Percentiles rank a stretch among this genome's conserved stretches.
phyloP scores from a whole-genome alignment of 164 flowering plant species.

The Magnolia changhungtana region DNA sequence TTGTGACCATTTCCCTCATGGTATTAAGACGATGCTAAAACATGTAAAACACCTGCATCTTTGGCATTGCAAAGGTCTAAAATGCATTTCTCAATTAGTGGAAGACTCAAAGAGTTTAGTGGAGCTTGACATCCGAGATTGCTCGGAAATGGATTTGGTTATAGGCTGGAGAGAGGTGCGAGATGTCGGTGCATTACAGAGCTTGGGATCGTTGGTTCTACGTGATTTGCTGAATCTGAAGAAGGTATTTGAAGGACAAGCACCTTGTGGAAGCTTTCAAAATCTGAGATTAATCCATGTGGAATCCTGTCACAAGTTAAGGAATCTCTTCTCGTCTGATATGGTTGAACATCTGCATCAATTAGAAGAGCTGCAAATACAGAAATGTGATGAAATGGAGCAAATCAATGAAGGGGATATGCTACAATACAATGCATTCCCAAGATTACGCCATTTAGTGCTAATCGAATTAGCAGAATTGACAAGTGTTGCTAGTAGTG shows the following conservation, averaged over 20 bases:
- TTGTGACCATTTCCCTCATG: not conserved
- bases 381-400: slow-evolving; percentile 4
- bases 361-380: not conserved
- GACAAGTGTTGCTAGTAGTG: not conserved
- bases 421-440: not conserved
- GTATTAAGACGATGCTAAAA: not conserved
- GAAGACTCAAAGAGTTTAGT: not conserved
- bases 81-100: not conserved
- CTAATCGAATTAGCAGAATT: not conserved
- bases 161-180: not conserved
- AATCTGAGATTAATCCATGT: not conserved
- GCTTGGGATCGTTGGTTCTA: not conserved
- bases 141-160: no score
- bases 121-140: no score
- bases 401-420: not conserved
- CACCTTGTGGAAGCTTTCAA: not conserved
- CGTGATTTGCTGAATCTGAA: not conserved
- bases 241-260: not conserved
- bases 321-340: slow-evolving; percentile 1
- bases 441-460: not conserved
- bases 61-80: not conserved
- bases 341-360: not conserved
- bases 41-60: not conserved
- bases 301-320: not conserved
- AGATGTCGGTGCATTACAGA: not conserved